Conservation (phyloP, 2,329 filamentous ascomycete genomes). For the Biscogniauxia mediterranea region DNA sequence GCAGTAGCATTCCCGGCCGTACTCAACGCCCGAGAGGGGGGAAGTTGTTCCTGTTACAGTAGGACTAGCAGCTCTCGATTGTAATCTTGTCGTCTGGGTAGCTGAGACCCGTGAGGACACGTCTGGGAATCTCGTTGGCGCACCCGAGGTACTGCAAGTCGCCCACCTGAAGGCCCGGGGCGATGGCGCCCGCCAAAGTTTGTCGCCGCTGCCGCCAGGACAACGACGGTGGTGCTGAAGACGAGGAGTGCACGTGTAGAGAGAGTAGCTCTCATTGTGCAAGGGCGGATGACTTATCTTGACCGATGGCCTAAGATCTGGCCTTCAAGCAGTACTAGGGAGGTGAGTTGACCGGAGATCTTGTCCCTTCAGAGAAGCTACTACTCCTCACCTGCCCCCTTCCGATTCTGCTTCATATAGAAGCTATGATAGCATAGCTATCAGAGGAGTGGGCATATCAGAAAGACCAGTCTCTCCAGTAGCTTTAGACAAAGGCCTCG, state of each 20-base stretch:
- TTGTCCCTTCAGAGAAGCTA: background rate
- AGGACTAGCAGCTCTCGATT: constrained; percentile 18
- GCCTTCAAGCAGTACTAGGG: background rate
- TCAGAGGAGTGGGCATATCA: constrained; percentile 5
- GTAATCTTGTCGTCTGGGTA: constrained; percentile 18
- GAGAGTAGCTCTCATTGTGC: background rate
- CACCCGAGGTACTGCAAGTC: constrained; percentile 17
- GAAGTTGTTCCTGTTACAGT: constrained; percentile 17
- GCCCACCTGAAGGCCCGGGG: constrained; percentile 5
- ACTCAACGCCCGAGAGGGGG: constrained; percentile 17
- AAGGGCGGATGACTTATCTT: background rate
- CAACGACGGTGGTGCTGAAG: background rate
- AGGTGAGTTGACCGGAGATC: background rate
- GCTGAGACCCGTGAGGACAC: constrained; percentile 15
- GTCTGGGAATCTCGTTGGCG: constrained; percentile 15
- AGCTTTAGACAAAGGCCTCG: constrained; percentile 1
- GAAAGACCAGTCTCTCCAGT: background rate
- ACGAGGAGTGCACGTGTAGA: constrained; percentile 2
- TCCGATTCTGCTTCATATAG: constrained; percentile 4
- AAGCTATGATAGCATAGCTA: constrained; percentile 1
- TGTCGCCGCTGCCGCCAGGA: constrained; percentile 1
- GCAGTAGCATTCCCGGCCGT: constrained; percentile 21
- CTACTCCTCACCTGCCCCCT: too few relatives aligned
- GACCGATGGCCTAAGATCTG: constrained; percentile 1
- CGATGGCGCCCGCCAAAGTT: constrained; percentile 10